phyloP scores from a whole-genome alignment of 768 basidiomycete species.

The Epithele typhae region DNA sequence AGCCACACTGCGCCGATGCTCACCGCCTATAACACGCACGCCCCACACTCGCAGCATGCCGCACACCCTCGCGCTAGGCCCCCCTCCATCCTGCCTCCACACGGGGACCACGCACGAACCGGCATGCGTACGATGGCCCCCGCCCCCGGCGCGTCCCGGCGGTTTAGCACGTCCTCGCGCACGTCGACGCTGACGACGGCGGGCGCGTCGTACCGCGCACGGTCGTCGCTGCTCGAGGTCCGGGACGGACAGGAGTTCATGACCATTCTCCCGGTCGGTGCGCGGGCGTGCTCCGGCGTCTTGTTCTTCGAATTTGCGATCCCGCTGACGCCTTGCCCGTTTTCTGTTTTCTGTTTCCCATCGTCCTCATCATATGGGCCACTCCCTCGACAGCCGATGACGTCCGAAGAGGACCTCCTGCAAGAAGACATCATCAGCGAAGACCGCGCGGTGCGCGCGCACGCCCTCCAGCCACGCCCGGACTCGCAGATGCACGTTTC shows the following conservation, averaged over 20 bases:
- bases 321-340: background rate
- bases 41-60: too few species aligned
- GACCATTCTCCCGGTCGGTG: conserved; percentile 14
- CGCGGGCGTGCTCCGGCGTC: background rate
- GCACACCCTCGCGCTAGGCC: too few species aligned
- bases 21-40: too few species aligned
- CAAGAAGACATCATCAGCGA: conserved; percentile 11
- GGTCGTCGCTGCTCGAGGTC: conserved; percentile 8
- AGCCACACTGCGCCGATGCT: too few species aligned
- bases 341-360: background rate
- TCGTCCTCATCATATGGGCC: too few species aligned
- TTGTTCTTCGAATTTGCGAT: background rate
- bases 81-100: background rate
- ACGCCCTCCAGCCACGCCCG: background rate
- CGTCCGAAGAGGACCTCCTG: conserved; percentile 17
- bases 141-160: background rate
- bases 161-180: background rate
- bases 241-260: conserved; percentile 12
- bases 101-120: background rate
- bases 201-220: conserved; percentile 9
- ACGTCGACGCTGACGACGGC: background rate
- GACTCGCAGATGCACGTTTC: background rate
- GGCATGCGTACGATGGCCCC: background rate
- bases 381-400: conserved; percentile 11
- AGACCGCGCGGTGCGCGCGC: background rate